Conservation (phyloP, 116 monocot genomes). For the Iris pallida region DNA sequence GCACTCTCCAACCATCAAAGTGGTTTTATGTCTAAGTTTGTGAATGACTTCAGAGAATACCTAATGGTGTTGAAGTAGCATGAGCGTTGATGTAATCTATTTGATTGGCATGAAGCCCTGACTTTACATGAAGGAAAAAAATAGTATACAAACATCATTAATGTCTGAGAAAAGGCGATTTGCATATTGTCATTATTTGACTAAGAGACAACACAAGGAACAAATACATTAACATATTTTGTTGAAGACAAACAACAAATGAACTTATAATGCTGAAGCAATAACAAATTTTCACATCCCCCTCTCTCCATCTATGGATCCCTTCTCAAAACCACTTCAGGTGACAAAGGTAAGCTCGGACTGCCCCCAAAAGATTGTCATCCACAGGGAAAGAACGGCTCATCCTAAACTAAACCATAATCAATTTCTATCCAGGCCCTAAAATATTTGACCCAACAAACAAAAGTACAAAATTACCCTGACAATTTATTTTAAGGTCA, state of each 20-base stretch:
- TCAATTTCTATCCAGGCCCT: too few species aligned
- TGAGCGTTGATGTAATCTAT: slow-evolving; percentile 95
- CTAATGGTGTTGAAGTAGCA: slow-evolving; percentile 95
- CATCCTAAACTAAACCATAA: too few species aligned
- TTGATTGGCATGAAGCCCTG: slow-evolving; percentile 73
- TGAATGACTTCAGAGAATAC: slow-evolving; percentile 26
- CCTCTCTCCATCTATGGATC: too few species aligned
- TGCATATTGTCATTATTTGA: background rate
- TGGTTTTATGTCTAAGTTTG: background rate
- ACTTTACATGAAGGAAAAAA: slow-evolving; percentile 37
- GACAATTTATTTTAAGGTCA: too few species aligned
- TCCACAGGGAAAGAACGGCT: too few species aligned
- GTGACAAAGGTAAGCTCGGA: too few species aligned
- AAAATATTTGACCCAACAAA: too few species aligned
- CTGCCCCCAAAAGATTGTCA: too few species aligned
- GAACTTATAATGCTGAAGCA: too few species aligned
- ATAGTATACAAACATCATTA: background rate
- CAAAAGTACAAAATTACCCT: too few species aligned
- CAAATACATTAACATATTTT: background rate
- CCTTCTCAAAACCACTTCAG: too few species aligned
- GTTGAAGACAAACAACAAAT: background rate
- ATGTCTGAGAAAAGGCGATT: background rate
- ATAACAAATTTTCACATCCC: too few species aligned
- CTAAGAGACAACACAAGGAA: background rate
- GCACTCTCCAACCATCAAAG: background rate